phyloP scores from a whole-genome alignment of 768 basidiomycete species.

The Termitomyces sp. region DNA sequence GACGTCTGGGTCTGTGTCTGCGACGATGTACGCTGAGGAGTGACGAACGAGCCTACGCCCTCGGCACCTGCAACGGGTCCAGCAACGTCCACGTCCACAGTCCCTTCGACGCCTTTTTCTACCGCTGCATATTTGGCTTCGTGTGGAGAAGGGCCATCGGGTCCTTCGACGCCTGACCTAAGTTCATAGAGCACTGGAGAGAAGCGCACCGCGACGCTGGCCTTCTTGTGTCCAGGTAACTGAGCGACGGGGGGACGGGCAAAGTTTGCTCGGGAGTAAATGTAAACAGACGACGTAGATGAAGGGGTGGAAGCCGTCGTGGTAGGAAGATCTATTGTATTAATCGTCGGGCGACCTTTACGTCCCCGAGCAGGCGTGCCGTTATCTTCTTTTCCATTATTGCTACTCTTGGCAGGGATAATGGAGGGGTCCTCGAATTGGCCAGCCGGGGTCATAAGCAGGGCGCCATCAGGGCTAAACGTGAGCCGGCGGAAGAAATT shows the following conservation, averaged over 20 bases:
- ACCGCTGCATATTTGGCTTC: slow-evolving; percentile 48
- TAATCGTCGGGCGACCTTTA: slow-evolving; percentile 44
- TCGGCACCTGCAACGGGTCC: slow-evolving; percentile 28
- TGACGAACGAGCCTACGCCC: slow-evolving; percentile 18
- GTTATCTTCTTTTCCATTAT: slow-evolving; percentile 22
- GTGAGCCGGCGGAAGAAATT: slow-evolving; percentile 94
- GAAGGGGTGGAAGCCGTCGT: slow-evolving; percentile 31
- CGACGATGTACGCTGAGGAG: slow-evolving; percentile 28
- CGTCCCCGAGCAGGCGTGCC: slow-evolving; percentile 52
- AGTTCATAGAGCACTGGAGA: slow-evolving; percentile 92
- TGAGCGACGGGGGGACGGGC: slow-evolving; percentile 90
- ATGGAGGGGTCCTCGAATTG: slow-evolving; percentile 92
- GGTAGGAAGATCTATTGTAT: slow-evolving; percentile 27
- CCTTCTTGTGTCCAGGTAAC: slow-evolving; percentile 93
- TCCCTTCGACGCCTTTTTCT: slow-evolving; percentile 60
- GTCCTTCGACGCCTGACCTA: slow-evolving; percentile 48
- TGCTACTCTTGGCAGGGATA: slow-evolving; percentile 20
- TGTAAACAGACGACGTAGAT: slow-evolving; percentile 66
- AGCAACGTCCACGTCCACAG: slow-evolving; percentile 54
- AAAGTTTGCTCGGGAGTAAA: slow-evolving; percentile 95
- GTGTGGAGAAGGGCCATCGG: slow-evolving; percentile 16
- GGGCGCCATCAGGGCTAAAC: slow-evolving; percentile 92
- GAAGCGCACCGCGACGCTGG: slow-evolving; percentile 90
- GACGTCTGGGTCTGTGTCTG: slow-evolving; percentile 17
- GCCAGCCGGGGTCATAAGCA: slow-evolving; percentile 93